Evolutionary conservation across 768 basidiomycete genomes (phyloP).

Genomic region (Kondoa subrosea): DNA sequence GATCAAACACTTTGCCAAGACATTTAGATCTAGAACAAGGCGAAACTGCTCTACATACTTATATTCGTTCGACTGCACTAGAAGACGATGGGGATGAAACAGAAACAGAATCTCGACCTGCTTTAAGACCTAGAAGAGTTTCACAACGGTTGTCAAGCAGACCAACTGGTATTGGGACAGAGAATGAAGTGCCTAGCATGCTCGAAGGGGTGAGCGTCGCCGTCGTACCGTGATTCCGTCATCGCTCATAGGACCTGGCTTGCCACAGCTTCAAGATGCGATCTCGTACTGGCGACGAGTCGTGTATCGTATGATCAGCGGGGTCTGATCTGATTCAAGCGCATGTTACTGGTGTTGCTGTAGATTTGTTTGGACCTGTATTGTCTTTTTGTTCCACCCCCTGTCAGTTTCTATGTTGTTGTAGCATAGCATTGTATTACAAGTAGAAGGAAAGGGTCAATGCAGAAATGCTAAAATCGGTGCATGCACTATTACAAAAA

Average conservation of each 20-base stretch:
- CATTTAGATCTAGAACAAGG: background rate
- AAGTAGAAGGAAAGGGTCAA: no score
- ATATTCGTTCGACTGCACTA: background rate
- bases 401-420: no score
- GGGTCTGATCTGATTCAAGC: background rate
- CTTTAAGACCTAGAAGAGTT: background rate
- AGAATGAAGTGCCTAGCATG: background rate
- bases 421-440: no score
- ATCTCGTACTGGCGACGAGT: conserved; percentile 1
- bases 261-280: conserved; percentile 1
- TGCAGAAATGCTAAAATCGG: no score
- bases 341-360: no score
- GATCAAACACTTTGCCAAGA: background rate
- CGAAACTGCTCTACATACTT: background rate
- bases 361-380: no score
- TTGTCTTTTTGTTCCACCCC: no score
- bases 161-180: background rate
- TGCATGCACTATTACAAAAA: no score
- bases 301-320: background rate
- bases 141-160: background rate
- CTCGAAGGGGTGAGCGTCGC: conserved; percentile 1
- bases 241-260: background rate
- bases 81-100: conserved; percentile 12
- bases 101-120: conserved; percentile 1
- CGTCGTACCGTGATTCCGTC: background rate